Base-by-base conservation (phyloP, 495 filamentous ascomycete genomes). In the Hypoxylon fragiforme region DNA sequence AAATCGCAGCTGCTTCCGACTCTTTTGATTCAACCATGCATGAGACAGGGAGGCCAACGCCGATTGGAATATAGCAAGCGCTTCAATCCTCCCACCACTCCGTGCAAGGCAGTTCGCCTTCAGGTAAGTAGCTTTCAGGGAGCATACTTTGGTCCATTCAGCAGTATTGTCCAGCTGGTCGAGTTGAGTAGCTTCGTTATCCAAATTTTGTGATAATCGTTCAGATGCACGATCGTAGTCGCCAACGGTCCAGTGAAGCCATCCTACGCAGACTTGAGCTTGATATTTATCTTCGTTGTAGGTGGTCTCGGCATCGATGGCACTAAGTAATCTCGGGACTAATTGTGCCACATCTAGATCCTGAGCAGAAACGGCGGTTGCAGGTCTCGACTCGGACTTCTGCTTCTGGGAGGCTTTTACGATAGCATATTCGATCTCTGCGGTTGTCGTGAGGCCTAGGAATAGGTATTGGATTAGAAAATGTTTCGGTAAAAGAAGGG, bases 71-170 rank as follows among this genome's bases (percentile, higher is more conserved):
- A 83, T 81, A 30, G 77, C 73, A 20, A 88, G 62, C 3, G 87
- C 87, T 19, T 85, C 84, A 3, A 71, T 60, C 18, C 74, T 66
- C 28, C 73, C 72, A 1, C 76, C 71, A n/a, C 74, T 77, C 30
- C 74, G 77, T 34, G 80, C 80, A 58, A 88, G 81, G n/a, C 84
- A 83, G 54, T 81, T 75, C 41, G 89, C 89, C 67, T 85, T 85
- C 30, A 96, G 74, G 57, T 87, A 95, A 26, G 81, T 80, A 30
- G 82, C 83, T 66, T 92, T 94, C 7, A 92, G 76, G 14, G 86
- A 78, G 68, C 90, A 95, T 3, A 91, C 85, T 44, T 83, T 83
- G 4, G 87, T 87, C 90, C 90, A 95, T 57, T 82, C 78, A 3
- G 84, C 79, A 9, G 80, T 68, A 9, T 70, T 57, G 19, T 75